Base-by-base conservation (phyloP, 2,329 filamentous ascomycete genomes). In the Nemania sp. region DNA sequence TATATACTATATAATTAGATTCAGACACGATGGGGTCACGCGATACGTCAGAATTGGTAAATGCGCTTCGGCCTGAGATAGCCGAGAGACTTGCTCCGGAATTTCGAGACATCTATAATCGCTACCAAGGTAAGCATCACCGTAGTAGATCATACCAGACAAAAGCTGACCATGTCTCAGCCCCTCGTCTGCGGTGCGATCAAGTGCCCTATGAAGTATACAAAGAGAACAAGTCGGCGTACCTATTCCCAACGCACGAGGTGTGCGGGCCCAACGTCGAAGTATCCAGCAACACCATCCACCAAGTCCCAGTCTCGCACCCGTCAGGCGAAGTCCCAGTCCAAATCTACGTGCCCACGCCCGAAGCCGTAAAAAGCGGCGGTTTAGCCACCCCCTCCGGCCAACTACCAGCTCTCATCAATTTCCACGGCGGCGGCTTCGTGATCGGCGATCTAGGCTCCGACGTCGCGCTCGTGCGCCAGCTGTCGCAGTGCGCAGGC, bases 371-470 rank as follows among this genome's bases (percentile, higher is more conserved):
- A 15, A 26, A 23, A n/a, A 43, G 14, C 19, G 54, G 60, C 11
- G 61, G 62, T 2, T 58, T 64, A 11, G 55, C 56, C 2, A 50
- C 28, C 7, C 15, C 57, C 3, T 59, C 42, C 5, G 54, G 75
- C 0, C 70, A 70, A 0, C 77, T 76, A 66, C 77, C 77, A 0
- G 77, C 77, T 3, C 75, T 79, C 43, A 62, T 80, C 42, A 74
- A 79, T 62, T 80, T 71, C 50, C 77, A 80, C 54, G 77, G 78
- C 15, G 78, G 78, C 19, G 74, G 74, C 23, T 80, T 77, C 72
- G 77, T 75, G 0, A 69, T 80, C 1, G 78, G 78, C 1, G 77
- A 78, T 54, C 66, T 80, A 11, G 73, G 77, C 17, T 79, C 77
- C 0, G 78, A 80, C 66, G 68, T 72, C 3, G 73, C 78, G 57